phyloP scores from a whole-genome alignment of 257 asterid genomes.

The Solanum gandarillasii region DNA sequence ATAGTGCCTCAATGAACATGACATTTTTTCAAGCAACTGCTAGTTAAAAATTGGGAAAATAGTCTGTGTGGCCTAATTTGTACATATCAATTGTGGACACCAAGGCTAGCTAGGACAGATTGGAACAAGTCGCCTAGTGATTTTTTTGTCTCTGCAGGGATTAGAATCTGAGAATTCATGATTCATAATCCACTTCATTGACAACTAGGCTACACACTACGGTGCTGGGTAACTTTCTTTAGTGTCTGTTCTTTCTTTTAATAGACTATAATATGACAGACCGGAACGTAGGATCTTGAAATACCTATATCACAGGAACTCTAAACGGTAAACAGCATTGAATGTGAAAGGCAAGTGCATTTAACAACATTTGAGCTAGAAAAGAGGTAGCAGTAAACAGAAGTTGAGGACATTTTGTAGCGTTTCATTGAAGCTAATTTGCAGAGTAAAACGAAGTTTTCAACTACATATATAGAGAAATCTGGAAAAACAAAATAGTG shows the following conservation, averaged over 20 bases:
- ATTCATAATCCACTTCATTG: neutral
- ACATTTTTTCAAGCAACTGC: neutral
- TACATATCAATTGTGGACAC: neutral
- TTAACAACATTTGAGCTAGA: neutral
- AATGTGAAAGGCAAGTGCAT: neutral
- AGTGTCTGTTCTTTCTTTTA: neutral
- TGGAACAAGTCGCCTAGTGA: neutral
- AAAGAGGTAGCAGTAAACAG: neutral
- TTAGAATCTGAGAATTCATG: neutral
- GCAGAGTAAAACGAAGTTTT: neutral
- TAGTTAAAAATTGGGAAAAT: neutral
- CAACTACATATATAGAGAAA: neutral
- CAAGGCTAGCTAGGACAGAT: neutral
- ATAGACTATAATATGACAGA: neutral
- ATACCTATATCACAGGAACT: neutral
- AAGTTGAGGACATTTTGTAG: neutral
- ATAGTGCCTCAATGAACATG: neutral
- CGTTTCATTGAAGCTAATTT: neutral
- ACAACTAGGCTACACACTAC: neutral
- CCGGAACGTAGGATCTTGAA: neutral
- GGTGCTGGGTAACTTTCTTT: neutral
- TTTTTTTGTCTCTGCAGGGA: neutral
- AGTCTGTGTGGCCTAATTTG: neutral
- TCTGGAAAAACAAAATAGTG: neutral
- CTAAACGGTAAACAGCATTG: neutral